A percentile compares a stretch with the other conserved stretches of the same genome.
Evolutionary conservation across 2,329 filamentous ascomycete genomes (phyloP).

Genomic region (Verticillium albo-atrum): DNA sequence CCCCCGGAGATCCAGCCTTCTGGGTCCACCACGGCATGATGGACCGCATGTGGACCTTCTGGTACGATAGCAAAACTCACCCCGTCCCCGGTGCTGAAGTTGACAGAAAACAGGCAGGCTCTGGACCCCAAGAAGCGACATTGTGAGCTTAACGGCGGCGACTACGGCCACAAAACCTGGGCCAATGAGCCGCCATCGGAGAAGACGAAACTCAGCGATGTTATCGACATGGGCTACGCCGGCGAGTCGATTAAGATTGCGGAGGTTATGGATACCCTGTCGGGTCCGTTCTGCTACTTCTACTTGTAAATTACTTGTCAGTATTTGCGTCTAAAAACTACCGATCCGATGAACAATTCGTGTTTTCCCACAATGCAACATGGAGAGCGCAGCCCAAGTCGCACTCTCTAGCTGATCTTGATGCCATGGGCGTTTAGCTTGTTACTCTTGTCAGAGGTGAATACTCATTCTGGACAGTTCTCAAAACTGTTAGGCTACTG

Average conservation of each 20-base stretch:
- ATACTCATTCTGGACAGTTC: too few species aligned
- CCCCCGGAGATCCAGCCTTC: conserved; percentile 19
- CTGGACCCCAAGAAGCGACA: conserved; percentile 15
- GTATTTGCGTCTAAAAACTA: too few species aligned
- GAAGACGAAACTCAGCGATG: conserved; percentile 17
- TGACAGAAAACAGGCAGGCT: conserved; percentile 11
- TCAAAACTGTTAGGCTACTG: too few species aligned
- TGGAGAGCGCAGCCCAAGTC: too few species aligned
- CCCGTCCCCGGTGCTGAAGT: not conserved
- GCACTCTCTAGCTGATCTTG: too few species aligned
- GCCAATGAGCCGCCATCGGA: conserved; percentile 19
- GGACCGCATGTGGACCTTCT: conserved; percentile 19
- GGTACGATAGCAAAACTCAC: conserved; percentile 6
- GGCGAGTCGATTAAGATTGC: conserved; percentile 18
- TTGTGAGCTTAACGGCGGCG: conserved; percentile 17
- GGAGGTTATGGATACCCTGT: conserved; percentile 23
- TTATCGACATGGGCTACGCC: conserved; percentile 24
- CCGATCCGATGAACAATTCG: too few species aligned
- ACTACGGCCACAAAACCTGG: conserved; percentile 24
- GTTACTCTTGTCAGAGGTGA: too few species aligned
- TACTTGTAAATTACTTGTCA: conserved; percentile 22
- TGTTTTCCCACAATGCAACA: too few species aligned
- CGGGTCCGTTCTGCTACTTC: conserved; percentile 22
- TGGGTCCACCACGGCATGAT: conserved; percentile 19
- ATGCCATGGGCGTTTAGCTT: too few species aligned